phyloP scores from a whole-genome alignment of 1,139 yeast species.

The Hansenula sp. region DNA sequence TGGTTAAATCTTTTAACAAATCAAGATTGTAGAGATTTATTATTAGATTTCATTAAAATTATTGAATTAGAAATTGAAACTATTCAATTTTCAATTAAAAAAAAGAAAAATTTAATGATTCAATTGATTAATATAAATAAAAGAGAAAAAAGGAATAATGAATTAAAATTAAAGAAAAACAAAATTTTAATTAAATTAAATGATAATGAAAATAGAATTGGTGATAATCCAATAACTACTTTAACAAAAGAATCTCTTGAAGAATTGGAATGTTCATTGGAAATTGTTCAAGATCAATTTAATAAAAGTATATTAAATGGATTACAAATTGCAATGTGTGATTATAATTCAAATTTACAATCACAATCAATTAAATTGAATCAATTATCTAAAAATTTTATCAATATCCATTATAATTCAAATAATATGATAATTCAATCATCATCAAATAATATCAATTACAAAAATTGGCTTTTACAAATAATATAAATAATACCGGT shows the following conservation, averaged over 20 bases:
- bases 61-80: conserved; percentile 34
- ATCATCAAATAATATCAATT: neutral
- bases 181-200: conserved; percentile 35
- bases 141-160: conserved; percentile 45
- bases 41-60: conserved; percentile 38
- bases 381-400: conserved; percentile 30
- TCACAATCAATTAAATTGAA: conserved; percentile 29
- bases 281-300: conserved; percentile 48
- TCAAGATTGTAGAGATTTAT: conserved; percentile 35
- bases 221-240: conserved; percentile 40
- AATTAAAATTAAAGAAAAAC: conserved; percentile 31
- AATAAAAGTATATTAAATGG: conserved; percentile 42
- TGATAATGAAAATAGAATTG: conserved; percentile 41
- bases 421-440: neutral
- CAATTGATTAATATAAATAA: conserved; percentile 44
- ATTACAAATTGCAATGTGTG: conserved; percentile 41
- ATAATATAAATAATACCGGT: neutral
- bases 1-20: conserved; percentile 44
- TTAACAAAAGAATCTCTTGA: conserved; percentile 46
- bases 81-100: conserved; percentile 33
- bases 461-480: neutral
- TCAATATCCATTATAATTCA: neutral
- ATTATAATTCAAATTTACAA: conserved; percentile 37
- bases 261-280: conserved; percentile 43
- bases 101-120: conserved; percentile 37